phyloP scores from a whole-genome alignment of 2,329 filamentous ascomycete genomes.

The Neophaeococcomyces aloes region DNA sequence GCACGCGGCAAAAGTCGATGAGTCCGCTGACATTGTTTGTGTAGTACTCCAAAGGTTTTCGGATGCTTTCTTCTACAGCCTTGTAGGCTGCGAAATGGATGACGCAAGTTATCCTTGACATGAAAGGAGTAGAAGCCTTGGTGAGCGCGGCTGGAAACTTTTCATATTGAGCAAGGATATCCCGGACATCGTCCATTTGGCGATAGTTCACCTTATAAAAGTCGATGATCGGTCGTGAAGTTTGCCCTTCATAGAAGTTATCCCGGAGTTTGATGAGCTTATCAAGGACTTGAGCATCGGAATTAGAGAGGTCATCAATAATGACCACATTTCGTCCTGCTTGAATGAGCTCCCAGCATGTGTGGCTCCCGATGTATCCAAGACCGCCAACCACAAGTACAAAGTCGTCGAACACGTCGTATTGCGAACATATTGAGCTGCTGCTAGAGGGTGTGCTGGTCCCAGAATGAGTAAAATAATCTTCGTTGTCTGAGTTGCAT shows the following conservation, averaged over 20 bases:
- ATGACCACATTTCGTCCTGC: slow-evolving; percentile 33
- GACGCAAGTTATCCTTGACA: slow-evolving; percentile 49
- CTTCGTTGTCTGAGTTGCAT: too few relatives aligned
- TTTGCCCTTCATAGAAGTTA: slow-evolving; percentile 24
- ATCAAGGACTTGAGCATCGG: slow-evolving; percentile 28
- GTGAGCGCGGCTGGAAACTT: slow-evolving; percentile 35
- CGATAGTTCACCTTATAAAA: slow-evolving; percentile 42
- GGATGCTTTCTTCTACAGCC: slow-evolving; percentile 54
- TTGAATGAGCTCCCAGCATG: slow-evolving; percentile 32
- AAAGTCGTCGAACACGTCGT: too few relatives aligned
- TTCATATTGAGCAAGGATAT: slow-evolving; percentile 34
- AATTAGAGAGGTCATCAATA: slow-evolving; percentile 34
- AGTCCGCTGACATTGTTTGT: slow-evolving; percentile 57
- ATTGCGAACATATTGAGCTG: too few relatives aligned
- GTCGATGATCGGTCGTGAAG: slow-evolving; percentile 33
- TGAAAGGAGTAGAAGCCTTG: too few relatives aligned
- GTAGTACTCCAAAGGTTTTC: slow-evolving; percentile 53
- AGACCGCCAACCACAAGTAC: slow-evolving; percentile 34
- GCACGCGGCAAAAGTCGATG: slow-evolving; percentile 47
- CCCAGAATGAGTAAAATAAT: too few relatives aligned
- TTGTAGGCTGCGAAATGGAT: slow-evolving; percentile 62
- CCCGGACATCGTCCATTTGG: slow-evolving; percentile 32
- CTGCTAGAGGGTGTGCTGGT: too few relatives aligned
- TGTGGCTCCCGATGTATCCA: slow-evolving; percentile 35
- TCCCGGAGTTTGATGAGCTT: slow-evolving; percentile 28